Evolutionary conservation across 2,329 filamentous ascomycete genomes (phyloP).

Genomic region (Hymenoscyphus scutula): DNA sequence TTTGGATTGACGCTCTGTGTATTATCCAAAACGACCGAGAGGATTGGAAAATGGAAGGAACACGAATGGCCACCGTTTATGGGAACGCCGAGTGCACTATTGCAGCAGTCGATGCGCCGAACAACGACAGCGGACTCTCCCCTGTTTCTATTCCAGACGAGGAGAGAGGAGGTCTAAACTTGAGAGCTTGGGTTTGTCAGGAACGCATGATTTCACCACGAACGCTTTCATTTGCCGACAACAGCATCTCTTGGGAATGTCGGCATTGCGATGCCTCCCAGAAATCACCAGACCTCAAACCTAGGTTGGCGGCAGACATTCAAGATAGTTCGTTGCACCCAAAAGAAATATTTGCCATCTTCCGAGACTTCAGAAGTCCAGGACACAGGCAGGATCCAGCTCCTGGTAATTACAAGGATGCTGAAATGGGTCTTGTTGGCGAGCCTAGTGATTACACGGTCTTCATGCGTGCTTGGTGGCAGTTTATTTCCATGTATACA

Average conservation of each 20-base stretch:
- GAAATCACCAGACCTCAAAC: neutral
- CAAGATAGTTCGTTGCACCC: neutral
- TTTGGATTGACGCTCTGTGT: constrained; percentile 35
- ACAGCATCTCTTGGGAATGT: neutral
- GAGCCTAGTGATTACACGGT: neutral
- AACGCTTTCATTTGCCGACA: neutral
- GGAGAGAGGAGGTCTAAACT: neutral
- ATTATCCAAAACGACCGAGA: constrained; percentile 33
- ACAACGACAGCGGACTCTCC: neutral
- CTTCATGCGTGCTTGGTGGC: neutral
- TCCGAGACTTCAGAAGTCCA: neutral
- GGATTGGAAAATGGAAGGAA: constrained; percentile 26
- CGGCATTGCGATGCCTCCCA: too few species aligned
- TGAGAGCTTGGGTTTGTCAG: neutral
- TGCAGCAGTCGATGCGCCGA: constrained; percentile 6
- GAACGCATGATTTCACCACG: neutral
- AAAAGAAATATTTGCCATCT: neutral
- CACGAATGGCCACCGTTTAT: constrained; percentile 29
- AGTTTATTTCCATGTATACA: neutral
- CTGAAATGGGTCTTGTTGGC: neutral
- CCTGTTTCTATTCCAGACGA: neutral
- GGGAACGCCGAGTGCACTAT: constrained; percentile 27
- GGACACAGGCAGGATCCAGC: neutral
- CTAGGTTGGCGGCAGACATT: neutral
- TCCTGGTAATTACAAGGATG: neutral